Base-by-base conservation (phyloP, 805 yeast genomes). In the Cyberlindnera meyerae region DNA sequence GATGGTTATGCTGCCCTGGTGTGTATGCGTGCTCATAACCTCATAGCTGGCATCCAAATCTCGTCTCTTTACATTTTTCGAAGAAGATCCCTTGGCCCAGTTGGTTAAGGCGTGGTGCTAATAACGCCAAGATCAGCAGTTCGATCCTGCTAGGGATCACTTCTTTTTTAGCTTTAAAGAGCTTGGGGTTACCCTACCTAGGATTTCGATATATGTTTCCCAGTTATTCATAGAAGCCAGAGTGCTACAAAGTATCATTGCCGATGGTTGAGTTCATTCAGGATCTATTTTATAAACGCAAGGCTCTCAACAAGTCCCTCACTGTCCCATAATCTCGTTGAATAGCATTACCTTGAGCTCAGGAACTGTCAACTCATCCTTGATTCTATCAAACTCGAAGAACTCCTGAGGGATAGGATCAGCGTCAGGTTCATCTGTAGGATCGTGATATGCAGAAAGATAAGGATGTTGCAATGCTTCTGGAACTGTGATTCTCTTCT, bases 391-490 rank as follows among this genome's bases (percentile, higher is more conserved):
- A 52, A 93, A 93, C 43, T 83, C 89, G 52, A 93, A 90, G 58
- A 90, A 88, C 48, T 82, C 88, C 27, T 79, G 78, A 0, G 94
- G 89, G 16, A 93, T 81, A 33, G 88, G 84, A 14, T 77, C 76
- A 24, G 93, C 88, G 26, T 69, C 70, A 0, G 97, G 97, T 61
- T 90, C 97, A 58, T 90, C 97, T 37, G 75, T 77, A 4, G 96
- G 95, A 54, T 90, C 97, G 60, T 90, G 97, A 62, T 90, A 90
- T n/a, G 83, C 73, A 34, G 71, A 63, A 36, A 90, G 66, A 60
- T 90, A 90, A 3, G 96, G 96, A 57, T 90, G 97, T 47, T 71
- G 63, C 32, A 90, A 70, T 0, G 97, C 96, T 42, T 83, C 82
- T 36, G 71, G 81, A 4, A 88, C 97, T 2, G 89, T 76, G 43